Percentiles rank a stretch among this genome's conserved stretches.
Conservation (phyloP, 1,139 yeast genomes). For the Pichia sp. region DNA sequence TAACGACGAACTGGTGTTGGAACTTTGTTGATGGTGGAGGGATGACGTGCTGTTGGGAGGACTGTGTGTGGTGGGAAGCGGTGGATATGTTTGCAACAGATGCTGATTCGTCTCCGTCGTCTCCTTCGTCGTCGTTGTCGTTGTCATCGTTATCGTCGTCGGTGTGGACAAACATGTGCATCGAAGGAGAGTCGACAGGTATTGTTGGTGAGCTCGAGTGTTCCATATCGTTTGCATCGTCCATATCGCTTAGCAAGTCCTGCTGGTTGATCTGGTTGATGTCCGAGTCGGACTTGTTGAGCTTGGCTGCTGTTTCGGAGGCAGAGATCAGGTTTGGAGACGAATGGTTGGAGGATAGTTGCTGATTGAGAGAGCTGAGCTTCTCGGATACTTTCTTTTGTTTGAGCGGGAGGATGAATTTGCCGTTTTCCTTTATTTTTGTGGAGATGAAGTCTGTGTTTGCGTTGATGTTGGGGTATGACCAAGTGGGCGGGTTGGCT, state of each 20-base stretch:
- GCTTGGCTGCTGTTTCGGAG: not conserved
- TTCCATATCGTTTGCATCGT: constrained; percentile 16
- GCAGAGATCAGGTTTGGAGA: not conserved
- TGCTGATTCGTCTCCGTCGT: too few species aligned
- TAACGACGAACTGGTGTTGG: constrained; percentile 2
- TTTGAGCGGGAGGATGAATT: not conserved
- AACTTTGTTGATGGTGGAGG: not conserved
- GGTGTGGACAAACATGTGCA: constrained; percentile 12
- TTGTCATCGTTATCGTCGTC: constrained; percentile 7
- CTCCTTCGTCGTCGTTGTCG: too few species aligned
- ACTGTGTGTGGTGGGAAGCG: too few species aligned
- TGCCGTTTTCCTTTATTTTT: not conserved
- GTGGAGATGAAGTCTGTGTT: not conserved
- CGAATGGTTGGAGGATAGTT: not conserved
- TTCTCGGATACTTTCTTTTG: constrained; percentile 2
- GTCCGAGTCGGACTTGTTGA: too few species aligned
- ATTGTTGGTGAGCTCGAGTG: constrained; percentile 26
- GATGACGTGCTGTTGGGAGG: not conserved
- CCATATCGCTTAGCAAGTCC: constrained; percentile 1
- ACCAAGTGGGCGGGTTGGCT: too few species aligned
- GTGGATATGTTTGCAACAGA: too few species aligned
- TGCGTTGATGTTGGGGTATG: too few species aligned
- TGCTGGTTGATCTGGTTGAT: not conserved
- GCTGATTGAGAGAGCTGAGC: not conserved
- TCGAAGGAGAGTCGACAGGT: constrained; percentile 24